Base-by-base conservation (phyloP, 192 early-diverging fungal genomes). In the Entomortierella parvispora region DNA sequence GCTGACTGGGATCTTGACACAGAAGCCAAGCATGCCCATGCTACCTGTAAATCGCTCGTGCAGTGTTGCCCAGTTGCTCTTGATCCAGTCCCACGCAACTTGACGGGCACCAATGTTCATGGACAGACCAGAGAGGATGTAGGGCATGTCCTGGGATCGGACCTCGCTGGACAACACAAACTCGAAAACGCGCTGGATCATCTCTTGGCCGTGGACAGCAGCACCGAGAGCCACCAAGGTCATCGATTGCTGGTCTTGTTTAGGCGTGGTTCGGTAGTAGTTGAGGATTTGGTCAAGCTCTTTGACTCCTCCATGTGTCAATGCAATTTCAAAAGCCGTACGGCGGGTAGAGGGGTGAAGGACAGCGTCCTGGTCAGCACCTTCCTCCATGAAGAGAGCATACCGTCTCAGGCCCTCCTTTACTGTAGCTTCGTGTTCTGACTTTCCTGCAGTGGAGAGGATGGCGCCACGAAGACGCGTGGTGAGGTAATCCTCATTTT, bases 311-410 rank as follows among this genome's bases (percentile, higher is more conserved):
- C 84, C 84, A 42, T 75, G 69, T 20, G 77, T 67, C 31, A 94
- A 81, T 4, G 88, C 91, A 56, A 87, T 84, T 46, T 75, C 80
- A 79, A 87, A 91, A 0, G 90, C 86, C 8, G 87, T 74, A 28
- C 62, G 74, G 8, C 87, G 87, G 48, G 88, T 68, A 68, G 91
- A 87, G 18, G 90, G 82, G 29, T 91, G 86, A 12, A 92, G 32
- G 0, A 87, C 85, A 11, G 63, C 42, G 11, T 82, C 61, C 48
- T 85, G 64, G 40, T 70, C 65, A 14, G 47, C 47, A 62, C 87
- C 88, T n/a, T 89, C 92, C 46, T 85, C 81, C 29, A 79, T 62
- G 54, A 83, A 90, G 12, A 68, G 32, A 23, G 68, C 59, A 69
- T 94, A 94, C 18, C 88, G 79, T 42, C 42, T 48, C 34, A 83